A percentile compares a stretch with the other conserved stretches of the same genome.
phyloP scores from a whole-genome alignment of 495 filamentous ascomycete species.

The Neurospora sp. region DNA sequence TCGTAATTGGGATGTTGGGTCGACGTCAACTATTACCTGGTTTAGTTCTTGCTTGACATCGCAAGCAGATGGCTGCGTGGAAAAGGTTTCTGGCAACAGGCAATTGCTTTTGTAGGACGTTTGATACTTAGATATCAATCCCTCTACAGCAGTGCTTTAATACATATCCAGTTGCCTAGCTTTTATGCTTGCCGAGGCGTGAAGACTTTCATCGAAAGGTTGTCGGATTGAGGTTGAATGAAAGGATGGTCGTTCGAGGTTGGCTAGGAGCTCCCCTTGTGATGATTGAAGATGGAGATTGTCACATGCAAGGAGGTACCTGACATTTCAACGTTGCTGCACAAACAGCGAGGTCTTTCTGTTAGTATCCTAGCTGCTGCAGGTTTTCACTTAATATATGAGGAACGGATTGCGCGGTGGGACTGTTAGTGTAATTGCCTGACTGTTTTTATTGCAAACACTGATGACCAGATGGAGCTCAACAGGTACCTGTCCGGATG shows the following conservation, averaged over 20 bases:
- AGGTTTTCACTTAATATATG: not conserved
- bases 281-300: not conserved
- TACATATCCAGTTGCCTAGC: not conserved
- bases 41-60: not conserved
- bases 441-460: not conserved
- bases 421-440: not conserved
- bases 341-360: not conserved
- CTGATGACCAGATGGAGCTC: not conserved
- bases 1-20: not conserved
- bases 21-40: not conserved
- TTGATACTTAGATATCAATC: not conserved
- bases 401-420: fast-evolving
- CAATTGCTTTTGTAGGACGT: not conserved
- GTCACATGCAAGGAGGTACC: not conserved
- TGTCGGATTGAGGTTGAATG: not conserved
- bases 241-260: not conserved
- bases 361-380: not conserved
- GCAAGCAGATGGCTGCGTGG: not conserved
- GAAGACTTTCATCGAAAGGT: not conserved
- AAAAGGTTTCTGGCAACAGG: not conserved
- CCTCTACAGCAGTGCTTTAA: not conserved
- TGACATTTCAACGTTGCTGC: not conserved
- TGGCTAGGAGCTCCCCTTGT: not conserved
- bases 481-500: not conserved
- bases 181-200: not conserved